Conservation (phyloP, 495 filamentous ascomycete species). For the Xylaria longipes region DNA sequence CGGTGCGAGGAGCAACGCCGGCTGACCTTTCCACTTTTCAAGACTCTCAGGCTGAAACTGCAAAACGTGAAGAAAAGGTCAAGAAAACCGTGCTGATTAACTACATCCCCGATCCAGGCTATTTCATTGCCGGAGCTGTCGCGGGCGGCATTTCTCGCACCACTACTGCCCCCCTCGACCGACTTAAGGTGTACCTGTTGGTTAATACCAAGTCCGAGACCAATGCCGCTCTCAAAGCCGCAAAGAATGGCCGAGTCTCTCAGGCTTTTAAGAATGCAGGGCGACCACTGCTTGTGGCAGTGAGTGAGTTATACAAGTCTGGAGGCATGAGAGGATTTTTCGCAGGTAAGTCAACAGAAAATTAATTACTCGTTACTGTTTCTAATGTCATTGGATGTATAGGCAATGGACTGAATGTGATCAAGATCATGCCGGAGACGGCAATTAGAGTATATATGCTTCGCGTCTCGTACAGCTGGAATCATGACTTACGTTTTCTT, state of each 20-base stretch:
- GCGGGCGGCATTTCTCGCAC: constrained; percentile 93
- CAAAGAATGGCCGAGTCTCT: constrained; percentile 72
- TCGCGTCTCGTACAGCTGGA: background rate
- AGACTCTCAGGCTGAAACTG: constrained; percentile 38
- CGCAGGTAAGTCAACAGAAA: constrained; percentile 69
- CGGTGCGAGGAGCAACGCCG: constrained; percentile 35
- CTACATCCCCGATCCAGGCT: constrained; percentile 76
- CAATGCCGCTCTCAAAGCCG: constrained; percentile 65
- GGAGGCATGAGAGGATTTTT: constrained; percentile 94
- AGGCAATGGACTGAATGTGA: constrained; percentile 96
- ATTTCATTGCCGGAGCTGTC: constrained; percentile 93
- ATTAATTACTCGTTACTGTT: background rate
- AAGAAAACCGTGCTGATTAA: constrained; percentile 58
- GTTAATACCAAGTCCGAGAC: constrained; percentile 76
- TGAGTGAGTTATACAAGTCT: constrained; percentile 77
- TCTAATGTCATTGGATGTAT: constrained; percentile 22
- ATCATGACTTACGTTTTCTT: background rate
- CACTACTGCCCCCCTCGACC: constrained; percentile 92
- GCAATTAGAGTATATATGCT: constrained; percentile 70
- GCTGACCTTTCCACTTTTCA: constrained; percentile 35
- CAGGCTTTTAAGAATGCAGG: constrained; percentile 69
- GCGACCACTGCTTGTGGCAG: constrained; percentile 72
- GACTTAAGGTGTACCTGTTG: constrained; percentile 96
- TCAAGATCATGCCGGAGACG: constrained; percentile 98
- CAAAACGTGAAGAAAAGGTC: constrained; percentile 36